Evolutionary conservation across 495 filamentous ascomycete genomes (phyloP), one percentile per base, ranked within the genome.

Genomic region (Penicillium longicatenatum): DNA sequence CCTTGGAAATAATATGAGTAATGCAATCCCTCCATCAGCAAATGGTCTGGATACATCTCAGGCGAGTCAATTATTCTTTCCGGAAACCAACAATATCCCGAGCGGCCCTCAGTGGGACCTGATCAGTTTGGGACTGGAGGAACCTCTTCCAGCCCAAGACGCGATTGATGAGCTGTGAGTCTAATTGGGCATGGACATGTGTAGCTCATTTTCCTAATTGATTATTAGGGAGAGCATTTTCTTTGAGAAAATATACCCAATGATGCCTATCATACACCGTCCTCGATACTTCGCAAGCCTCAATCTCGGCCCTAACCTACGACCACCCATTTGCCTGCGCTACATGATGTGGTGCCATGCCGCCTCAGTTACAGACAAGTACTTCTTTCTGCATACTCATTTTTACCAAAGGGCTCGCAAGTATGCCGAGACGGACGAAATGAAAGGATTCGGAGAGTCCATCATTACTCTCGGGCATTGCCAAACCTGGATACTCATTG

Each of bases 41-140:
- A 56, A 66, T 43, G 58, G 64, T 58, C 17, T 74, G 63, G 57
- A 60, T 49, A 16, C 75, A 67, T 35, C 67, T 31, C 53, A 69
- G 19, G 29, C 60, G 35, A 53, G 31, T 8, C 66, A 64, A 43
- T 39, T 51, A 19, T 56, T 66, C 42, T 65, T 67, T 21, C 48
- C 64, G 26, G 57, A 53, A n/a, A 45, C 60, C 9, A 29, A 59
- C 9, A 53, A 51, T 52, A 79, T 52, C 72, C 81, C 58, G 71
- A 76, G 54, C 55, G 61, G 39, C 21, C 79, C 74, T 78, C 87
- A 70, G 69, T 96, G 92, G 93, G 93, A 97, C 64, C 90, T 99
- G 88, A 95, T 99, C 50, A 87, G 90, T 24, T 72, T 99, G 50
- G 95, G 93, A 16, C 69, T 99, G 54, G 92, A 97, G 58, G 94